Evolutionary conservation across 108 stramenopile species (phyloP), one percentile per base, ranked within the genome.

Genomic region (Discostella stelligeroides): DNA sequence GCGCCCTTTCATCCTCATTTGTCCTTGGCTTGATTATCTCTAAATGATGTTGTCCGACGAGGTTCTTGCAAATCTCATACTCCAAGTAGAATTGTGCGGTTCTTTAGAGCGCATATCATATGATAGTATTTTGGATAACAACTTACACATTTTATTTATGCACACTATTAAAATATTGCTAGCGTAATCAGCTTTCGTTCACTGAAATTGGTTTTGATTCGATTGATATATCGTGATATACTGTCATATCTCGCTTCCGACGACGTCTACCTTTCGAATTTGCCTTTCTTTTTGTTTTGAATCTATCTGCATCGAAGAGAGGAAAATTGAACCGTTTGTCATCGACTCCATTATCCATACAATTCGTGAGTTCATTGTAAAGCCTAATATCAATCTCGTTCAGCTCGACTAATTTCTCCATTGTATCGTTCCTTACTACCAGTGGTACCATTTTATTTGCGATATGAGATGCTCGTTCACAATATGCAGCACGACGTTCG

Each of bases 301-400:
- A 58, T 58, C 57, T 40, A 7, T 17, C 30, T 58, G 2, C 34
- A 38, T 58, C 57, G 0, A 58, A 58, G n/a, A 2, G 0, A 1
- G 57, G 57, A 20, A 58, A 58, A 38, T 58, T 18, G 20, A 39
- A 58, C 34, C 34, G n/a, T 58, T 41, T 11, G 2, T 21, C 57
- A 37, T 58, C 37, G n/a, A 39, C 57, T n/a, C 9, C 9, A 5
- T 11, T 28, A 58, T 58, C 39, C 20, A 58, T 39, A 15, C 79
- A 80, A 48, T 75, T 45, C 14, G 30, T 80, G 14, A 80, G 38
- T 8, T 61, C 68, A 45, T 72, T 56, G 45, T 80, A 80, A 39
- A 80, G 25, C 1, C 42, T 23, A 23, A 70, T 25, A 50, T 80
- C 79, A n/a, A 63, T 21, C 30, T 56, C 30, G 54, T 80, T 80